Evolutionary conservation across 2,329 filamentous ascomycete species (phyloP), one percentile per base, ranked within the genome.

Genomic region (Colletotrichum endophyticum): DNA sequence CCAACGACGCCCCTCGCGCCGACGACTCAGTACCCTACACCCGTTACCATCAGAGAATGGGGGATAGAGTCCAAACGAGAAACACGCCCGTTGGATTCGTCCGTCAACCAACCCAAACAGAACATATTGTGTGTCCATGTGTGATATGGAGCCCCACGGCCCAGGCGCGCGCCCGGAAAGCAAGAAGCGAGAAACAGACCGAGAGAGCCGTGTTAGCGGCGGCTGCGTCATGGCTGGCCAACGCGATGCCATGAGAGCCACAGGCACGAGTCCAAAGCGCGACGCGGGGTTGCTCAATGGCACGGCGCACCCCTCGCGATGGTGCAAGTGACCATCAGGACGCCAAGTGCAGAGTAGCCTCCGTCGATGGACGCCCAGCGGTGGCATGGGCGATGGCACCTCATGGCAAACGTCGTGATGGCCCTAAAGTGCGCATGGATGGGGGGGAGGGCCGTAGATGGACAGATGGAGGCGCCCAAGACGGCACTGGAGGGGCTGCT

Each of bases 181-280:
- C 59, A 32, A 22, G 44, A 53, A 25, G 16, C 28, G 30, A 57
- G 12, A 68, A 70, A 44, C 57, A 70, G 34, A 63, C 56, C 34
- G 57, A 44, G 25, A 67, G 64, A 44, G 36, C 57, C 70, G 34
- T 73, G 64, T 57, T 69, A 73, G 70, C 62, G 70, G 70, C 73
- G 64, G 70, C 73, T 76, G 73, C 73, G 70, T 76, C 70, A 76
- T 76, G 63, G 39, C 57, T 34, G 57, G 70, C 70, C 70, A 73
- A 61, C 73, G 39, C 44, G 64, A 61, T 73, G 70, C 57, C 56
- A 53, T 30, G 68, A 63, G 59, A 59, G 64, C 73, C 70, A 76
- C 44, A 63, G 16, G 44, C 69, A 36, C 34, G 34, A 59, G 64
- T 36, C 49, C 70, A 76, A 73, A 76, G 73, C 73, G 73, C 70